Percentiles rank a stretch among this genome's conserved stretches.
Conservation (phyloP, 2,329 filamentous ascomycete genomes). For the Alternaria triticimaculans region DNA sequence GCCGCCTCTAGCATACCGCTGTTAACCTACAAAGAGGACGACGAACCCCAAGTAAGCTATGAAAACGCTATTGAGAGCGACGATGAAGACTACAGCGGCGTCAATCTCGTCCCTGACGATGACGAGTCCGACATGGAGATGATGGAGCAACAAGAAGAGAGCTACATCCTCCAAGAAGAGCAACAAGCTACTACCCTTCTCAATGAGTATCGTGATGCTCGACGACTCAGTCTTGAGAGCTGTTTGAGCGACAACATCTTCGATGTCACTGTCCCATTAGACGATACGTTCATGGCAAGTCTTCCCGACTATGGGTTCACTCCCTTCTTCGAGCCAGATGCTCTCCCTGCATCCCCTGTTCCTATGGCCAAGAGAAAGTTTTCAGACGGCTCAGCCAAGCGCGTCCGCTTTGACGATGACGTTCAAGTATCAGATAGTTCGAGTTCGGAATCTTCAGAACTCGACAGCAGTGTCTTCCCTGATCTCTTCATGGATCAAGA, state of each 20-base stretch:
- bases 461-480: conserved; percentile 72
- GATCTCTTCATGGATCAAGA: conserved; percentile 81
- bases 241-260: conserved; percentile 44
- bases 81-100: conserved; percentile 68
- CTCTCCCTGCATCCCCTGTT: conserved; percentile 51
- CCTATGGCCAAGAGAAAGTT: conserved; percentile 43
- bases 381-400: conserved; percentile 58
- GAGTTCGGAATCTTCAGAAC: conserved; percentile 55
- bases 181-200: conserved; percentile 39
- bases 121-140: conserved; percentile 81
- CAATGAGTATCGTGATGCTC: conserved; percentile 42
- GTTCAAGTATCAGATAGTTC: conserved; percentile 69
- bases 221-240: conserved; percentile 45
- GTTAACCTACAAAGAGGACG: conserved; percentile 43
- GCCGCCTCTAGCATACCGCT: conserved; percentile 42
- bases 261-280: conserved; percentile 37
- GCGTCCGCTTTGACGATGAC: conserved; percentile 75
- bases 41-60: conserved; percentile 24
- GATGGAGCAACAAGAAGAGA: conserved; percentile 79
- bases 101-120: conserved; percentile 77
- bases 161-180: conserved; percentile 65
- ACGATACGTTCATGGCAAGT: conserved; percentile 31
- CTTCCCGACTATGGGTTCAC: conserved; percentile 43
- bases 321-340: conserved; percentile 50
- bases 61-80: conserved; percentile 49